Percentiles rank a stretch among this genome's conserved stretches.
Conservation (phyloP, 352 stramenopile genomes). For the Phytophthora quininea region DNA sequence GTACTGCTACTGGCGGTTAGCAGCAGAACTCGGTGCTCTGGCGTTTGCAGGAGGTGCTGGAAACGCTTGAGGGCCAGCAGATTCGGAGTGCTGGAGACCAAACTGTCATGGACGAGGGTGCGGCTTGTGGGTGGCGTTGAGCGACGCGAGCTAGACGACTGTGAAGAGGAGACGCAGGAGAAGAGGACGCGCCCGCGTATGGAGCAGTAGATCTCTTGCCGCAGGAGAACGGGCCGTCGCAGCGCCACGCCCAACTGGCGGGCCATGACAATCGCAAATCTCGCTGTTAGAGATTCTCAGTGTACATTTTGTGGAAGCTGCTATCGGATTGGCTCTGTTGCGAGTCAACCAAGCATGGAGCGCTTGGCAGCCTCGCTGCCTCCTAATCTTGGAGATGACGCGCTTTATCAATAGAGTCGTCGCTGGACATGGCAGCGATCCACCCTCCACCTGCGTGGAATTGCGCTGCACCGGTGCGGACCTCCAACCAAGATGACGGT, state of each 20-base stretch:
- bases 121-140: conserved; percentile 15
- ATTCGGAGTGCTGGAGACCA: conserved; percentile 32
- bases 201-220: neutral
- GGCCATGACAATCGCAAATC: conserved; percentile 20
- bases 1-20: conserved; percentile 33
- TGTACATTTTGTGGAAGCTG: neutral
- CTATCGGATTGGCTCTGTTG: neutral
- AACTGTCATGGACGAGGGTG: conserved; percentile 41
- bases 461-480: neutral
- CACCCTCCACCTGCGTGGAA: neutral
- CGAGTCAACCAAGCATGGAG: neutral
- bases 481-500: neutral
- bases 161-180: conserved; percentile 14
- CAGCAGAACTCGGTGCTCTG: conserved; percentile 41
- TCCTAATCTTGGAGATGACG: too few relatives aligned
- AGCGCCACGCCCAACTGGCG: conserved; percentile 23
- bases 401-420: neutral
- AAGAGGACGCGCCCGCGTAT: conserved; percentile 8
- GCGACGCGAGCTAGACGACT: conserved; percentile 8
- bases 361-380: neutral
- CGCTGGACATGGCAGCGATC: neutral
- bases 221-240: conserved; percentile 9
- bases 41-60: conserved; percentile 37
- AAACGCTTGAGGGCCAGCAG: conserved; percentile 38
- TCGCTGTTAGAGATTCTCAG: neutral